Percentiles rank a stretch among this genome's conserved stretches.
Evolutionary conservation across 2,329 filamentous ascomycete species (phyloP).

Genomic region (Helicocarpus griseus): DNA sequence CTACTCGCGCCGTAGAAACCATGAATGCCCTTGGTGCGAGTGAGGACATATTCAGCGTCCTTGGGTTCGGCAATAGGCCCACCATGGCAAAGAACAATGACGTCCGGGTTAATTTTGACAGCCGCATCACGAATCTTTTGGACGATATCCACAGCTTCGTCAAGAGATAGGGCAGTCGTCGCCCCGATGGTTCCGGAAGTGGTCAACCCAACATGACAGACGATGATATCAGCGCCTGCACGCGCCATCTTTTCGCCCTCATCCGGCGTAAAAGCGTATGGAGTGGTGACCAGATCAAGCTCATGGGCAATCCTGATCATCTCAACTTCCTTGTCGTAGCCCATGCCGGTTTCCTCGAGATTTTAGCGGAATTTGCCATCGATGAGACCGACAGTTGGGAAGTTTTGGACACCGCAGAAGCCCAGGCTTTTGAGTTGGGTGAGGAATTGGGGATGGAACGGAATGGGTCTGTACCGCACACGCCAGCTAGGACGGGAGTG

Average conservation of each 20-base stretch:
- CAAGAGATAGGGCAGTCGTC: constrained; percentile 49
- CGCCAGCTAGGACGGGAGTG: constrained; percentile 59
- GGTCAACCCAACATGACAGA: constrained; percentile 61
- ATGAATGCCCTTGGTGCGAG: constrained; percentile 53
- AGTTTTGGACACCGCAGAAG: constrained; percentile 63
- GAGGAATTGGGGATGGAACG: constrained; percentile 50
- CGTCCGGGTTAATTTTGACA: constrained; percentile 43
- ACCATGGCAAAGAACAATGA: constrained; percentile 62
- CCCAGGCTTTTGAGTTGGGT: constrained; percentile 51
- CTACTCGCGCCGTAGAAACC: constrained; percentile 63
- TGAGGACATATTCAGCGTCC: constrained; percentile 55
- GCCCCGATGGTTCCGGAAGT: constrained; percentile 57
- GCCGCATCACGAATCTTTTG: constrained; percentile 57
- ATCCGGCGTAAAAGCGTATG: constrained; percentile 57
- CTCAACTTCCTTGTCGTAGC: constrained; percentile 56
- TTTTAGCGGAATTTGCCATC: constrained; percentile 58
- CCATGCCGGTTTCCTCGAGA: constrained; percentile 64
- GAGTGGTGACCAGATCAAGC: constrained; percentile 56
- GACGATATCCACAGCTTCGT: constrained; percentile 53
- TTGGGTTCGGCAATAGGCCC: constrained; percentile 56
- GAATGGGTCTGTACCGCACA: constrained; percentile 63
- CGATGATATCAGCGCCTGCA: constrained; percentile 57
- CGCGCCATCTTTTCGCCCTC: constrained; percentile 53
- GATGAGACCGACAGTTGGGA: constrained; percentile 62
- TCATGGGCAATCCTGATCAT: constrained; percentile 52